Evolutionary conservation across 2,329 filamentous ascomycete species (phyloP).

Genomic region (Leptographium wingfieldii): DNA sequence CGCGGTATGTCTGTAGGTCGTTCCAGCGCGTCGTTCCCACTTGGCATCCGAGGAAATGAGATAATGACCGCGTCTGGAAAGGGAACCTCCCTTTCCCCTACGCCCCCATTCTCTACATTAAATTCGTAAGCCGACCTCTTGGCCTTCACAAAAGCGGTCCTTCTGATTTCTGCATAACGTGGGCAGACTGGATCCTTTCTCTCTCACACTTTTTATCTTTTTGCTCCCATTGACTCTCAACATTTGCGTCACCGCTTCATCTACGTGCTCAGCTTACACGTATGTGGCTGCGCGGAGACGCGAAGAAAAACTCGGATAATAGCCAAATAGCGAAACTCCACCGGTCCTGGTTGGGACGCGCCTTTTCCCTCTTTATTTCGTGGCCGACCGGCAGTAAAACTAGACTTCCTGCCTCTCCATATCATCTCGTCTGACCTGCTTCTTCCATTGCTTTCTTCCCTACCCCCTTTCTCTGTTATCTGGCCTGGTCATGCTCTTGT

Average conservation of each 20-base stretch:
- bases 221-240: not conserved
- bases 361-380: constrained; percentile 1
- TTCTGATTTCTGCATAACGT: not conserved
- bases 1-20: constrained; percentile 7
- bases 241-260: not conserved
- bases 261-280: not conserved
- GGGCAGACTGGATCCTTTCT: not conserved
- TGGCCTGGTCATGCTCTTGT: constrained; percentile 6
- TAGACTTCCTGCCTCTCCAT: not conserved
- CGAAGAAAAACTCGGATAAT: not conserved
- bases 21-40: constrained; percentile 12
- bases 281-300: not conserved
- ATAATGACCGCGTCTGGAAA: constrained; percentile 12
- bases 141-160: not conserved
- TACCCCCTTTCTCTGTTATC: not conserved
- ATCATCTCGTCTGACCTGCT: not conserved
- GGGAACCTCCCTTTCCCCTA: constrained; percentile 7
- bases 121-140: not conserved
- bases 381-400: not conserved
- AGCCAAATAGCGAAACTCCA: constrained; percentile 2
- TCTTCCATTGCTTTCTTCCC: not conserved
- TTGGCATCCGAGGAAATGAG: constrained; percentile 8
- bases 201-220: not conserved
- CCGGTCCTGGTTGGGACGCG: not conserved
- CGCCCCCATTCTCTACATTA: not conserved